Base-by-base conservation (phyloP, 2,329 filamentous ascomycete species). In the Septoria petroselini region DNA sequence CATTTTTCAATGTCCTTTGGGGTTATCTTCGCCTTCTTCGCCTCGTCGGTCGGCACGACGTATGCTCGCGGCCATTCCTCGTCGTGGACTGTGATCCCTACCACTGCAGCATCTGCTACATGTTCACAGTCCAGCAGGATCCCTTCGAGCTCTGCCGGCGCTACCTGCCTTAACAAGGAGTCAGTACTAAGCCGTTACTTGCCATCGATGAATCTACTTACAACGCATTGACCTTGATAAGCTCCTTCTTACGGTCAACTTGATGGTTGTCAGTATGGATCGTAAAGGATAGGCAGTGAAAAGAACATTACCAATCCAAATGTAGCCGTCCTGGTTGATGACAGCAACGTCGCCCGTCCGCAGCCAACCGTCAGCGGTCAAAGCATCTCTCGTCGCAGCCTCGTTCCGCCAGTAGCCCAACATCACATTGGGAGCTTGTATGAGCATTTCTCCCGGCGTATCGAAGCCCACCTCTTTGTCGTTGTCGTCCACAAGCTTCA, bases 41-140 rank as follows among this genome's bases (percentile, higher is more conserved):
- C 71, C 2, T 68, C 59, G n/a, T 74, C 74, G 48, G 78, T 76
- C 11, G 79, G 54, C 1, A 68, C 68, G 2, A 81, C 71, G 52
- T 81, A 81, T 1, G 76, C 78, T 17, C 77, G 70, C 2, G 78
- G 78, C 65, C 69, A 74, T 59, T 80, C 78, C 30, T 78, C 70
- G 15, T 69, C 71, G 29, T 75, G 65, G 7, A 77, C 52, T n/a
- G 66, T 71, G 44, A 79, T 75, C 15, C 79, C 78, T 1, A 80
- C 76, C 0, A 75, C 77, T 4, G 77, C 79, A 6, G 76, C 78
- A 58, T 81, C 78, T 3, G 75, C 74, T 12, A 81, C 61, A 29
- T 74, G 67, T n/a, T 76, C 69, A 39, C 77, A 73, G 52, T 78
- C 74, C 1, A 80, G 65, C 0, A 81, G 68, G 0, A 74, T 71